Percentiles rank a stretch among this genome's conserved stretches.
These are phyloP conservation scores for Rhizopogon vinicolor DNA, from an alignment of 768 basidiomycete genomes.

Conservation along the genomic window DNA sequence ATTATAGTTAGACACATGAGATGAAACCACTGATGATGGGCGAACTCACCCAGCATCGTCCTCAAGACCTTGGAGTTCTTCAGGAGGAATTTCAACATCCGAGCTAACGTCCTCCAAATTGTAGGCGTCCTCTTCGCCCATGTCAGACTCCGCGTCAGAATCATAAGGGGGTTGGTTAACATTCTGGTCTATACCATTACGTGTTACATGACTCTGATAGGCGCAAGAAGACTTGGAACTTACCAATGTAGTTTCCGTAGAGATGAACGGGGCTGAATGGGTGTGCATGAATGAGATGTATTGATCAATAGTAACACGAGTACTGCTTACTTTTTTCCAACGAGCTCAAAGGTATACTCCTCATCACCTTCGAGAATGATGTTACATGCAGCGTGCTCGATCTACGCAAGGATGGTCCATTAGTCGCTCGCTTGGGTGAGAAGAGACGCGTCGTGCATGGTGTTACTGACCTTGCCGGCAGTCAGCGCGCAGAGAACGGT, in stretches of 20 bases:
- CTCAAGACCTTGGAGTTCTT: constrained; percentile 47
- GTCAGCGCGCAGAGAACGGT: constrained; percentile 77
- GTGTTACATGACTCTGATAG: neutral
- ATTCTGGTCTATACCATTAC: constrained; percentile 42
- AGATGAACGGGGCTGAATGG: constrained; percentile 61
- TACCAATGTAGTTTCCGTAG: constrained; percentile 84
- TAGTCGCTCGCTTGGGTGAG: neutral
- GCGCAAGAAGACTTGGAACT: constrained; percentile 8
- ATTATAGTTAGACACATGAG: constrained; percentile 1
- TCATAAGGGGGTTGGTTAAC: constrained; percentile 47
- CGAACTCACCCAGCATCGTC: constrained; percentile 38
- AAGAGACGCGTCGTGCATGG: neutral
- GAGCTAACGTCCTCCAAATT: constrained; percentile 76
- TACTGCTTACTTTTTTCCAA: constrained; percentile 73
- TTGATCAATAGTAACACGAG: neutral
- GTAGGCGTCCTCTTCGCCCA: constrained; percentile 47
- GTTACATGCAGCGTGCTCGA: constrained; percentile 72
- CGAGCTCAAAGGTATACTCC: constrained; percentile 61
- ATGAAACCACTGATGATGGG: neutral
- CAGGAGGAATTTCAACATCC: constrained; percentile 72
- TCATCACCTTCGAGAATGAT: constrained; percentile 65
- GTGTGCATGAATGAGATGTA: neutral
- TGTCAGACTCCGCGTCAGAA: constrained; percentile 37
- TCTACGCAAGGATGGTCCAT: constrained; percentile 35
- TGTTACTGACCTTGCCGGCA: constrained; percentile 63